phyloP scores from a whole-genome alignment of 345 rosid species.

The Carallia pectinifolia region DNA sequence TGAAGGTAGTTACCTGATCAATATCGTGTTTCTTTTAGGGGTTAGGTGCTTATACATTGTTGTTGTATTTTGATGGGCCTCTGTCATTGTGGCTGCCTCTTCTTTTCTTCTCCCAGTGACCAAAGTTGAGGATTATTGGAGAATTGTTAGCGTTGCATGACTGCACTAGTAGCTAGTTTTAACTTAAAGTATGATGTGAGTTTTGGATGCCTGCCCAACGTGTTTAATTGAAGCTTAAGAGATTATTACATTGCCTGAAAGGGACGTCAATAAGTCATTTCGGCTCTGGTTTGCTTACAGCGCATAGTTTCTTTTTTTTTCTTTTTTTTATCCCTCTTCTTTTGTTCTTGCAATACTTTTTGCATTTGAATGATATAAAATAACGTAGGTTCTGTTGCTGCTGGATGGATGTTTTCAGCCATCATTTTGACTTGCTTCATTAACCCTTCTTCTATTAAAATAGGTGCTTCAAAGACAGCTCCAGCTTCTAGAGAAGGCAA shows the following conservation, averaged over 20 bases:
- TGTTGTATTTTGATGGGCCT: no score
- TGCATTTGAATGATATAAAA: neutral
- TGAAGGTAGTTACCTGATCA: no score
- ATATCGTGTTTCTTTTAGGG: no score
- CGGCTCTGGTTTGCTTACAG: no score
- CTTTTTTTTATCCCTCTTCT: no score
- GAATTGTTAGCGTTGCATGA: neutral
- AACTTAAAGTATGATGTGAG: neutral
- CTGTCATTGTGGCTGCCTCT: no score
- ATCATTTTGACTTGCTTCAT: neutral
- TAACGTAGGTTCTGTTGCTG: neutral
- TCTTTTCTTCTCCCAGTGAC: no score
- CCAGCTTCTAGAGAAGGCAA: conserved; percentile 24
- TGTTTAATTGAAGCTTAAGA: neutral
- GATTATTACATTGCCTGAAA: neutral
- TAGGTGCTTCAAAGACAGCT: conserved; percentile 46
- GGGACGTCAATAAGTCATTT: no score
- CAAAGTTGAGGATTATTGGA: no score
- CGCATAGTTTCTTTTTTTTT: no score
- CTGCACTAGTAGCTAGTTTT: neutral
- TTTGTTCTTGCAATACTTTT: neutral
- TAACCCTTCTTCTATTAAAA: neutral
- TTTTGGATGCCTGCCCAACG: neutral
- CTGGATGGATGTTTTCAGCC: neutral
- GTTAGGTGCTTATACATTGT: no score